Evolutionary conservation across 345 rosid species (phyloP).

Genomic region (Lagerstroemia speciosa): DNA sequence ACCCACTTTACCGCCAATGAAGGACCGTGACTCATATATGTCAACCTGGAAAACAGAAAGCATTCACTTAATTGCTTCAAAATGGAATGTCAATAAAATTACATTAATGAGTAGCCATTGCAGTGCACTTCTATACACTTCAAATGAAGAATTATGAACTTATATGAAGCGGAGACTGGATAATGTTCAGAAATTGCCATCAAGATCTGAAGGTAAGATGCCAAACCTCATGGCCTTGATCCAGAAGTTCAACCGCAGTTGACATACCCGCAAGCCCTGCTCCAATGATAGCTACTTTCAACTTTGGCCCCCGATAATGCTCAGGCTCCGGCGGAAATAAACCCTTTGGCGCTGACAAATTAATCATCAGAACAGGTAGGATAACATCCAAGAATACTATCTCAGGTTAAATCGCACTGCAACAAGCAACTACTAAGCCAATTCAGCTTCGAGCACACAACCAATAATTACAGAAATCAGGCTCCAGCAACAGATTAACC

Average conservation of each 20-base stretch:
- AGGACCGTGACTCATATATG: constrained; percentile 79
- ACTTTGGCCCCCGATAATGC: constrained; percentile 84
- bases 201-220: background rate
- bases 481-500: too few species aligned
- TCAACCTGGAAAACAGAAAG: constrained; percentile 53
- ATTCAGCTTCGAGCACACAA: background rate
- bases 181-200: background rate
- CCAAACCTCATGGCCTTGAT: constrained; percentile 94
- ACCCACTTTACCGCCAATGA: constrained; percentile 99
- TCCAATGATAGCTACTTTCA: constrained; percentile 95
- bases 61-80: background rate
- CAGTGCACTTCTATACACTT: background rate
- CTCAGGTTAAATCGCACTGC: background rate
- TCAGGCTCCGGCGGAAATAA: constrained; percentile 94
- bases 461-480: background rate
- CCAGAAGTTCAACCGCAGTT: constrained; percentile 88
- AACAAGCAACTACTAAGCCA: background rate
- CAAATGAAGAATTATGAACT: background rate
- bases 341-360: constrained; percentile 84
- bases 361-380: constrained; percentile 12
- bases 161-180: background rate
- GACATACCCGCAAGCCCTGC: constrained; percentile 99
- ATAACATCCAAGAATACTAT: background rate
- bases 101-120: background rate
- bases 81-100: background rate